Conservation (phyloP, 2,329 filamentous ascomycete species). For the Hypoxylon sp. region DNA sequence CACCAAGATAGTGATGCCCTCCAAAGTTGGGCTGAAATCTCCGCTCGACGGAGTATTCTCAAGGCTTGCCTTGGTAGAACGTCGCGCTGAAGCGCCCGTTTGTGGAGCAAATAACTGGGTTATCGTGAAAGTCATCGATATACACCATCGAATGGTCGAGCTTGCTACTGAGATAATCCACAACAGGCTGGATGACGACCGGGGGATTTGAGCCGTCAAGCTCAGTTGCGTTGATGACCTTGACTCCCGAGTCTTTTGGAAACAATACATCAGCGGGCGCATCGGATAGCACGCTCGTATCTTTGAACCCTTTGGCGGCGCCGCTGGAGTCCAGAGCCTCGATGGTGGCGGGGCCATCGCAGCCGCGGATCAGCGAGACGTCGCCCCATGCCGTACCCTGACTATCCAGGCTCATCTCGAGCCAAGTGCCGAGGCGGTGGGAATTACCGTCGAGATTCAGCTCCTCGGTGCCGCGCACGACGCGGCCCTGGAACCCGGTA, state of each 20-base stretch:
- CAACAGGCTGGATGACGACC: slow-evolving; percentile 2
- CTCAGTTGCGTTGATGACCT: slow-evolving; percentile 33
- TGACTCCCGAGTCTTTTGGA: slow-evolving; percentile 20
- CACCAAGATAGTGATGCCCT: neutral
- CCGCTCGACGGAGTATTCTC: neutral
- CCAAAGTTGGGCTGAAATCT: neutral
- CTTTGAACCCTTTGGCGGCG: slow-evolving; percentile 31
- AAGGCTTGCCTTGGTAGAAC: slow-evolving; percentile 35
- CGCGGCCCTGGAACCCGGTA: slow-evolving; percentile 39
- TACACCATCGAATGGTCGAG: slow-evolving; percentile 36
- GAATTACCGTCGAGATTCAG: slow-evolving; percentile 36
- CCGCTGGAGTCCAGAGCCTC: slow-evolving; percentile 22
- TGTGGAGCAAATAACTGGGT: slow-evolving; percentile 39
- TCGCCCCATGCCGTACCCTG: slow-evolving; percentile 32
- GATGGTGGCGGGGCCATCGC: slow-evolving; percentile 39
- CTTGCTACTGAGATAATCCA: slow-evolving; percentile 32
- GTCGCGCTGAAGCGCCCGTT: slow-evolving; percentile 37
- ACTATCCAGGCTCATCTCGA: slow-evolving; percentile 37
- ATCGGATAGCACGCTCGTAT: slow-evolving; percentile 16
- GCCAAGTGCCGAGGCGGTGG: slow-evolving; percentile 40
- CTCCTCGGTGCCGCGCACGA: slow-evolving; percentile 37
- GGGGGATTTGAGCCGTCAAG: neutral
- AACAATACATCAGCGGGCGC: slow-evolving; percentile 14
- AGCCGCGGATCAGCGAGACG: slow-evolving; percentile 44
- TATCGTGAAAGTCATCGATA: slow-evolving; percentile 44